Percentiles rank a stretch among this genome's conserved stretches.
Evolutionary conservation across 164 flowering plant species (phyloP).

Genomic region (Umbellularia californica): DNA sequence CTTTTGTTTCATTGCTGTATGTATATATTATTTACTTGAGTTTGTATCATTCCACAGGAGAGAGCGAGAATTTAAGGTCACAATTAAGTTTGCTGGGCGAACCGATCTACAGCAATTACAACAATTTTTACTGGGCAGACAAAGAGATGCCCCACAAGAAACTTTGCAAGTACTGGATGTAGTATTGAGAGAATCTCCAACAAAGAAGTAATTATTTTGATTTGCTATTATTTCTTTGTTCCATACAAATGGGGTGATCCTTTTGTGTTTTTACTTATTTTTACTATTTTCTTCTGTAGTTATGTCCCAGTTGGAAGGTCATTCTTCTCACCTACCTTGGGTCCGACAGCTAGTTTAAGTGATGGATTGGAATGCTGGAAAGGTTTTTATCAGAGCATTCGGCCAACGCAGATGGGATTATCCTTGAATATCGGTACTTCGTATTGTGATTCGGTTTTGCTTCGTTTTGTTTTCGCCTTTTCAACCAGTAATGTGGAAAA

Average conservation of each 20-base stretch:
- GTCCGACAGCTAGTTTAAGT: constrained; percentile 29
- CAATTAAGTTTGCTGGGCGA: constrained; percentile 49
- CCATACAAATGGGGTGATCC: neutral
- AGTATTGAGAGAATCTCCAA: constrained; percentile 50
- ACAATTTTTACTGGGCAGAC: constrained; percentile 40
- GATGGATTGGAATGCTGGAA: constrained; percentile 73
- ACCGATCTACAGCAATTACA: constrained; percentile 45
- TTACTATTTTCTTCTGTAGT: constrained; percentile 10
- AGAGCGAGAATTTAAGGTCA: constrained; percentile 55
- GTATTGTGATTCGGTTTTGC: neutral
- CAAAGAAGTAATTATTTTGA: constrained; percentile 23
- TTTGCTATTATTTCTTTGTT: neutral
- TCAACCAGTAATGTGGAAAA: too few relatives aligned
- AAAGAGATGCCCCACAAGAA: constrained; percentile 58
- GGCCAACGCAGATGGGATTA: constrained; percentile 84
- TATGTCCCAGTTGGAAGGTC: constrained; percentile 62
- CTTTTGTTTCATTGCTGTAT: neutral
- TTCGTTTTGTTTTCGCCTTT: too few relatives aligned
- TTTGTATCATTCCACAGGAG: constrained; percentile 31
- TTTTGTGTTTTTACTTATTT: neutral
- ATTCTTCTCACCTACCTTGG: constrained; percentile 36
- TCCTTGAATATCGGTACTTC: constrained; percentile 67
- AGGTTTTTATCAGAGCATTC: constrained; percentile 68
- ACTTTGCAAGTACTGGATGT: constrained; percentile 67
- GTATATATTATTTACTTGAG: neutral